Evolutionary conservation across 2,329 filamentous ascomycete species (phyloP).

Genomic region (Trichoderma breve): DNA sequence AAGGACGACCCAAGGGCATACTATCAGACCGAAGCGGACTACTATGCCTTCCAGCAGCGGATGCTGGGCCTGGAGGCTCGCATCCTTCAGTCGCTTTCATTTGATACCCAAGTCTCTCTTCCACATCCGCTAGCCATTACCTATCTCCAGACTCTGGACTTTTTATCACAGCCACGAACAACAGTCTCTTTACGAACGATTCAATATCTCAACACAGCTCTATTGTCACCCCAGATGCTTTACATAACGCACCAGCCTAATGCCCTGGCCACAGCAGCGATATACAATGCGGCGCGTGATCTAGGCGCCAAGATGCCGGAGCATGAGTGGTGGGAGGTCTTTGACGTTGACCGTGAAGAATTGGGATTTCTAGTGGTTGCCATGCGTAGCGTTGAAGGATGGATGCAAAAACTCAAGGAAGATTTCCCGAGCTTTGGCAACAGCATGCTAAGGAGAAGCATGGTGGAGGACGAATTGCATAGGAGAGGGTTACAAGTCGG

Average conservation of each 20-base stretch:
- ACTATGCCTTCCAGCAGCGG: constrained; percentile 60
- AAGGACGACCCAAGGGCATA: constrained; percentile 52
- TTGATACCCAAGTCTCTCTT: constrained; percentile 79
- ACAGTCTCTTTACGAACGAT: constrained; percentile 64
- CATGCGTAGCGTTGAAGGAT: constrained; percentile 74
- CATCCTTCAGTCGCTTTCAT: constrained; percentile 72
- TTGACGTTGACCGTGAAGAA: constrained; percentile 92
- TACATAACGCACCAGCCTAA: constrained; percentile 91
- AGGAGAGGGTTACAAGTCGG: constrained; percentile 44
- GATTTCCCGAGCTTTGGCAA: constrained; percentile 49
- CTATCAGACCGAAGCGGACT: constrained; percentile 71
- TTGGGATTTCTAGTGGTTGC: constrained; percentile 88
- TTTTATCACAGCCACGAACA: constrained; percentile 47
- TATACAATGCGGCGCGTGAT: constrained; percentile 86
- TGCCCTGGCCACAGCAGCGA: constrained; percentile 78
- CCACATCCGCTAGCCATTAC: constrained; percentile 86
- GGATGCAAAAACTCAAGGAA: constrained; percentile 58
- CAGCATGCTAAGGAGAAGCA: constrained; percentile 57
- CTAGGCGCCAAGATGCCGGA: constrained; percentile 74
- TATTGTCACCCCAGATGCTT: constrained; percentile 83
- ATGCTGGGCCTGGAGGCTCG: constrained; percentile 74
- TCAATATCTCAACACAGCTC: constrained; percentile 78
- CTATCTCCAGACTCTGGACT: constrained; percentile 86
- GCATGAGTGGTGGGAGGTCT: constrained; percentile 95
- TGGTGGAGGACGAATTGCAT: constrained; percentile 60